These are phyloP conservation scores for Kluyveromyces lactis DNA, from an alignment of 805 yeast genomes.

Conservation along the genomic window DNA sequence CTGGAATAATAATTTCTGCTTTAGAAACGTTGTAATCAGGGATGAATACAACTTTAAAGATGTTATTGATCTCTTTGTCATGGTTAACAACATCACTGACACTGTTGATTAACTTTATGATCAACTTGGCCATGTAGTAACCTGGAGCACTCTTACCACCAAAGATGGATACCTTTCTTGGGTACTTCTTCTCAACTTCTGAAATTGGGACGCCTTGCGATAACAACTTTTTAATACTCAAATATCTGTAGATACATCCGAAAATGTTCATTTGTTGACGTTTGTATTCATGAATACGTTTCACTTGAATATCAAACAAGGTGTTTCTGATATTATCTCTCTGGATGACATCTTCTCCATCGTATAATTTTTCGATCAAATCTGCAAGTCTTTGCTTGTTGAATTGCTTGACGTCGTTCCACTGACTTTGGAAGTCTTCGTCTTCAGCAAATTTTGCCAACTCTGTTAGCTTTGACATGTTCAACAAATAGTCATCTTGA, in stretches of 20 bases:
- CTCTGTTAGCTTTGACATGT: conserved; percentile 57
- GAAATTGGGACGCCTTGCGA: conserved; percentile 40
- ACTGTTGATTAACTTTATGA: conserved; percentile 75
- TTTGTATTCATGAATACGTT: conserved; percentile 92
- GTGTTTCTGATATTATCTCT: conserved; percentile 48
- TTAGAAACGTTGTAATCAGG: conserved; percentile 93
- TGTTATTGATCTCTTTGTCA: conserved; percentile 64
- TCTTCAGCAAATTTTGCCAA: conserved; percentile 64
- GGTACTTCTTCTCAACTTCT: conserved; percentile 50
- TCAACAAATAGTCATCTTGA: conserved; percentile 58
- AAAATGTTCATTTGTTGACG: conserved; percentile 90
- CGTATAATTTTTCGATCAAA: conserved; percentile 56
- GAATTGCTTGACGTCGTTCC: conserved; percentile 63
- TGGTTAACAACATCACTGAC: conserved; percentile 75
- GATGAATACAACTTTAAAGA: conserved; percentile 77
- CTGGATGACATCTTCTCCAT: conserved; percentile 46
- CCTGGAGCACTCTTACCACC: conserved; percentile 99
- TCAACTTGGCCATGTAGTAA: conserved; percentile 87
- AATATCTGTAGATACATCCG: conserved; percentile 78
- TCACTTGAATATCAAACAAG: conserved; percentile 85
- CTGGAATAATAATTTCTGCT: conserved; percentile 87
- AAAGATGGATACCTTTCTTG: conserved; percentile 71
- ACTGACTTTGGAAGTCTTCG: conserved; percentile 51
- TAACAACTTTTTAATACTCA: conserved; percentile 52
- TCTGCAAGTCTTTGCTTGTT: conserved; percentile 64